phyloP scores from a whole-genome alignment of 495 filamentous ascomycete genomes.

The Cetradonia linearis region DNA sequence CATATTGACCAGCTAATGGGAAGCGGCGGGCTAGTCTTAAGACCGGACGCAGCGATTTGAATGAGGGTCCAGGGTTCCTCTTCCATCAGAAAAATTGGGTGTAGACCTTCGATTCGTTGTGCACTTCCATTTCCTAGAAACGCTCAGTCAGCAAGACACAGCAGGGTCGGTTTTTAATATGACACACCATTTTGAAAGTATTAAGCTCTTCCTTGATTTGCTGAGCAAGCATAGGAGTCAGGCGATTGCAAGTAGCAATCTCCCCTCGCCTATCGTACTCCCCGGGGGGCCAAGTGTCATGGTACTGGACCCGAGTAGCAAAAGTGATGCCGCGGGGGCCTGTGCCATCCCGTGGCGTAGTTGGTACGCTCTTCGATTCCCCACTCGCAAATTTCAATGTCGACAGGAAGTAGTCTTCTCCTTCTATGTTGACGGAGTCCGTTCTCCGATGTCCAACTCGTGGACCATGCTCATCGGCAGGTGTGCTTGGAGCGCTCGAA shows the following conservation, averaged over 20 bases:
- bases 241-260: constrained; percentile 92
- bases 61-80: background rate
- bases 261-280: constrained; percentile 97
- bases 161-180: background rate
- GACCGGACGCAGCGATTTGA: background rate
- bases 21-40: background rate
- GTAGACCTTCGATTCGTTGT: constrained; percentile 96
- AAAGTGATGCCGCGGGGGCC: constrained; percentile 70
- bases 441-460: constrained; percentile 47
- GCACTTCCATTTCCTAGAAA: constrained; percentile 97
- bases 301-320: constrained; percentile 85
- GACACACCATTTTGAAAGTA: constrained; percentile 94
- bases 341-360: constrained; percentile 54
- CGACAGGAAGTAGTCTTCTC: constrained; percentile 78
- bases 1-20: background rate
- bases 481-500: constrained; percentile 76
- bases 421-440: constrained; percentile 62
- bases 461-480: constrained; percentile 54
- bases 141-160: constrained; percentile 30
- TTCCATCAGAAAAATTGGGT: constrained; percentile 86
- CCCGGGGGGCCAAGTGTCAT: constrained; percentile 89
- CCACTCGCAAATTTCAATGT: constrained; percentile 52
- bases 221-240: constrained; percentile 94
- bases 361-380: constrained; percentile 64
- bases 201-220: constrained; percentile 99